phyloP scores from a whole-genome alignment of 371 early-diverging fungal genomes.

The Syncephalastrum contaminatum region DNA sequence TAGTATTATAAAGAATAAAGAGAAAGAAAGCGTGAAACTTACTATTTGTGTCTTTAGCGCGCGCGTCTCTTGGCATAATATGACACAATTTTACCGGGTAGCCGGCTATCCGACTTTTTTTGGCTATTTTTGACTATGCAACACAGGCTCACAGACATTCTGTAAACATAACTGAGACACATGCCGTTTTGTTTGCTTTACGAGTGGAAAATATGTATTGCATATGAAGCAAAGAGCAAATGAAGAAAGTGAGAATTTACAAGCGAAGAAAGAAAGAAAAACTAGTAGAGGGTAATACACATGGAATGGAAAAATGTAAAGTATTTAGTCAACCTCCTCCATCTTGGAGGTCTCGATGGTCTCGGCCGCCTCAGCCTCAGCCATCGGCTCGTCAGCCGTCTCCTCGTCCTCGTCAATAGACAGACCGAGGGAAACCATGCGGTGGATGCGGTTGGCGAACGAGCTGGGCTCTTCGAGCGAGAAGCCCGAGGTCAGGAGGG shows the following conservation, averaged over 20 bases:
- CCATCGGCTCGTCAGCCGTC: slow-evolving; percentile 44
- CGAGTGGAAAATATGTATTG: no score
- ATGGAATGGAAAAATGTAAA: neutral
- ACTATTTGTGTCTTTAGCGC: no score
- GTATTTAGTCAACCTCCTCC: slow-evolving; percentile 95
- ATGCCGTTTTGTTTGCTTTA: no score
- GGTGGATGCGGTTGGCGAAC: slow-evolving; percentile 95
- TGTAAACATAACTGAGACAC: no score
- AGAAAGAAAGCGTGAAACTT: slow-evolving; percentile 9
- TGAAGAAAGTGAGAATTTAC: neutral
- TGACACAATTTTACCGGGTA: no score
- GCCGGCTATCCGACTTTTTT: no score
- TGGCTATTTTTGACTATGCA: no score
- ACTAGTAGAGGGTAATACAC: neutral
- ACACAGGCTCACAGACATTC: no score
- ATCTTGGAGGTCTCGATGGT: slow-evolving; percentile 86
- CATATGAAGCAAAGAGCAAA: neutral
- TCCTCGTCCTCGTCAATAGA: slow-evolving; percentile 83
- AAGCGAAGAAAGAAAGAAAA: neutral
- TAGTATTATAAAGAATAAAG: neutral
- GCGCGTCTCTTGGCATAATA: no score
- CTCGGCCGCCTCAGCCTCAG: slow-evolving; percentile 55
- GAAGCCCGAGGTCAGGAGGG: slow-evolving; percentile 97
- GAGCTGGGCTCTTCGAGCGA: slow-evolving; percentile 91
- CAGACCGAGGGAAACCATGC: slow-evolving; percentile 98